phyloP scores from a whole-genome alignment of 768 basidiomycete species.

The Trametes meyenii region DNA sequence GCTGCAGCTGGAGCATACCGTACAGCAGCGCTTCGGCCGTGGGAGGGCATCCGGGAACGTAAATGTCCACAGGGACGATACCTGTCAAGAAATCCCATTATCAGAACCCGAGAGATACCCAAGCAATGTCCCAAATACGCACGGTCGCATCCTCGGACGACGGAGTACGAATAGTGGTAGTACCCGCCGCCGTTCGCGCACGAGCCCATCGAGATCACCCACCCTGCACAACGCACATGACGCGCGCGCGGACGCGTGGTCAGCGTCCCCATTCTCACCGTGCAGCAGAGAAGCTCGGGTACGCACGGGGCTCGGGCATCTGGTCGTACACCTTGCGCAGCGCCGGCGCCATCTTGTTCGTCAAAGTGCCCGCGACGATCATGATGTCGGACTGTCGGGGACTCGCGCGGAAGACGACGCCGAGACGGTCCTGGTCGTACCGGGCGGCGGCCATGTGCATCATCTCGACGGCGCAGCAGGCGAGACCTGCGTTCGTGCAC shows the following conservation, averaged over 20 bases:
- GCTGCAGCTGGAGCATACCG: constrained; percentile 94
- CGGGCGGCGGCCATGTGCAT: constrained; percentile 99
- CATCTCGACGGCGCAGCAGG: constrained; percentile 99
- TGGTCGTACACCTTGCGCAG: constrained; percentile 96
- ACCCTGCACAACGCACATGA: constrained; percentile 51
- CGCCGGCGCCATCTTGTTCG: constrained; percentile 99
- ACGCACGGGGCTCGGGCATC: constrained; percentile 95
- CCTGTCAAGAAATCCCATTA: constrained; percentile 45
- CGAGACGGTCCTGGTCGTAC: constrained; percentile 97
- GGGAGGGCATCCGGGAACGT: constrained; percentile 94
- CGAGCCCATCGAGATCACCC: constrained; percentile 99
- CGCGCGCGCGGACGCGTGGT: not conserved
- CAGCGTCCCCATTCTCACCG: not conserved
- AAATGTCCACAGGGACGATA: constrained; percentile 98
- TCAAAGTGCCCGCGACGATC: constrained; percentile 98
- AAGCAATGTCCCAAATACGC: constrained; percentile 34
- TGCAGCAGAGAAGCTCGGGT: not conserved
- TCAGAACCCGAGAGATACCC: constrained; percentile 16
- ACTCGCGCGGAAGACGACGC: constrained; percentile 98
- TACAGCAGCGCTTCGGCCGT: constrained; percentile 97
- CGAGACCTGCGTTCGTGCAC: constrained; percentile 66
- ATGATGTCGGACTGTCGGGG: constrained; percentile 97
- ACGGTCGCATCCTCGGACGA: constrained; percentile 98
- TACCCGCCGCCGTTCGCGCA: constrained; percentile 98
- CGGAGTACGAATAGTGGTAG: constrained; percentile 98